Conservation (phyloP, 108 stramenopile species). For the Fragilaria crotonensis region DNA sequence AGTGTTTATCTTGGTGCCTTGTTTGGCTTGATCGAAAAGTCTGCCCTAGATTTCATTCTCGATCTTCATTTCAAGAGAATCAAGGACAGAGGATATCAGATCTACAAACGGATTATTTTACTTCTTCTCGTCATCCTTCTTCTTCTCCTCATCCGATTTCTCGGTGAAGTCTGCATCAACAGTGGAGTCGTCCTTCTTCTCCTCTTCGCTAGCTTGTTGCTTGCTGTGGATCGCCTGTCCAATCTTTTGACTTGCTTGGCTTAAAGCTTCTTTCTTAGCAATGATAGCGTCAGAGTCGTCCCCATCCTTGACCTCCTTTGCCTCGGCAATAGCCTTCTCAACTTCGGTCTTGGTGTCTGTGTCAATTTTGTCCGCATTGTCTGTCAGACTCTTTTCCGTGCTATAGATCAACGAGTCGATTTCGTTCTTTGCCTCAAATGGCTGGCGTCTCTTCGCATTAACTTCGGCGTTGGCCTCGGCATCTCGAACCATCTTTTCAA, state of each 20-base stretch:
- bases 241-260: slow-evolving; percentile 94
- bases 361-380: slow-evolving; percentile 91
- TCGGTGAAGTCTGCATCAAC: slow-evolving; percentile 94
- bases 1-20: too few relatives aligned
- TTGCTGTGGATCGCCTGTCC: slow-evolving; percentile 97
- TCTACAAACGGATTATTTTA: too few relatives aligned
- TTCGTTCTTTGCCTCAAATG: slow-evolving; percentile 96
- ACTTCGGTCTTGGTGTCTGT: slow-evolving; percentile 86
- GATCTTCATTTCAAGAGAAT: too few relatives aligned
- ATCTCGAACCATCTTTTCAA: slow-evolving; percentile 99
- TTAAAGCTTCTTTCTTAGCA: slow-evolving; percentile 88
- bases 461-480: slow-evolving; percentile 96
- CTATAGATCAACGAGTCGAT: slow-evolving; percentile 92
- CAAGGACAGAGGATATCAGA: too few relatives aligned
- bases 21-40: too few relatives aligned
- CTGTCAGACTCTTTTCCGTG: slow-evolving; percentile 75
- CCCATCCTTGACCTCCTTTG: slow-evolving; percentile 81
- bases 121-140: slow-evolving; percentile 46
- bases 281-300: slow-evolving; percentile 86
- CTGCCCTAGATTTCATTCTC: too few relatives aligned
- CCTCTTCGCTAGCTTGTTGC: slow-evolving; percentile 36
- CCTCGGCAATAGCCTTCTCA: slow-evolving; percentile 86
- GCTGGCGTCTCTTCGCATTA: slow-evolving; percentile 86
- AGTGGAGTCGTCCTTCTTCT: slow-evolving; percentile 87
- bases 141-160: slow-evolving; percentile 73